A percentile compares a stretch with the other conserved stretches of the same genome.
These are phyloP conservation scores for Verticillium nonalfalfae DNA, from an alignment of 2,329 filamentous ascomycete species.

Conservation along the genomic window DNA sequence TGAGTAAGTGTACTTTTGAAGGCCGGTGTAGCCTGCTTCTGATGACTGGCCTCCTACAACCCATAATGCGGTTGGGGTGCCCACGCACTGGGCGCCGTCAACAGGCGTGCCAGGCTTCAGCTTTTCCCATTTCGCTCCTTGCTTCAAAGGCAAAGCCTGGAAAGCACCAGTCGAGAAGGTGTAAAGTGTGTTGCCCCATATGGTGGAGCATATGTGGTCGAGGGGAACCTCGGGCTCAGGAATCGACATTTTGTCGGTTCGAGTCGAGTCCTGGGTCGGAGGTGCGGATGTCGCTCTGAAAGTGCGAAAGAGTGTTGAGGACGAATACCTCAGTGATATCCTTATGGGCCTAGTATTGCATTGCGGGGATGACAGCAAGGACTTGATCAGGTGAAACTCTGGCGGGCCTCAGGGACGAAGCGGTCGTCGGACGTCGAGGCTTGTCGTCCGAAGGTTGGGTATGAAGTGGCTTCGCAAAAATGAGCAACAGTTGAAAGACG, in stretches of 20 bases:
- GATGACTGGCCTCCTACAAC: constrained; percentile 68
- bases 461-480: not conserved
- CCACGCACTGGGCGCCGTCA: constrained; percentile 71
- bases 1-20: constrained; percentile 61
- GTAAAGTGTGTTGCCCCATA: constrained; percentile 79
- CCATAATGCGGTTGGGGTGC: constrained; percentile 63
- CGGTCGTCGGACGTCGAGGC: not conserved
- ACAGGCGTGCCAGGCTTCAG: constrained; percentile 63
- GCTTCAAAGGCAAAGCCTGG: constrained; percentile 61
- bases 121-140: constrained; percentile 66
- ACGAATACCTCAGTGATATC: not conserved
- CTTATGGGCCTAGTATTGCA: not conserved
- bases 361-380: not conserved
- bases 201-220: constrained; percentile 72
- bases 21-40: constrained; percentile 56
- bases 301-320: not conserved
- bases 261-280: not conserved
- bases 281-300: not conserved
- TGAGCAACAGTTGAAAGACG: not conserved
- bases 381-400: not conserved
- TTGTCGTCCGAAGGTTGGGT: constrained; percentile 1
- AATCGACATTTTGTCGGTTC: constrained; percentile 52
- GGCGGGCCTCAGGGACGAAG: not conserved
- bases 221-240: constrained; percentile 66
- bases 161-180: constrained; percentile 72